Evolutionary conservation across 2,329 filamentous ascomycete species (phyloP), one percentile per base, ranked within the genome.

Genomic region (Canariomyces notabilis): DNA sequence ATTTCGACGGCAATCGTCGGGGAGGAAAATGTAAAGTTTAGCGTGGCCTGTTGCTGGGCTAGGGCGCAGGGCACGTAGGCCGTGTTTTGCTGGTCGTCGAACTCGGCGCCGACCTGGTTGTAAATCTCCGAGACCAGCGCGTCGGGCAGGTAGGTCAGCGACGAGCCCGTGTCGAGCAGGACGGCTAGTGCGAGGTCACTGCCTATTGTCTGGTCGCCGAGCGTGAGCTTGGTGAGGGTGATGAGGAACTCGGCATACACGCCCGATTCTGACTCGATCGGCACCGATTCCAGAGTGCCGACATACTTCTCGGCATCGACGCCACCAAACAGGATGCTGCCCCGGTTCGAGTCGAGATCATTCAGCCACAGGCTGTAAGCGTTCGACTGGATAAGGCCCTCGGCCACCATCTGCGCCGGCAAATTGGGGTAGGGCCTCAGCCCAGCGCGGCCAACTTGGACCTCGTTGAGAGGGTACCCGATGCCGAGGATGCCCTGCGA

Each of bases 401-500:
- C 70, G 22, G 77, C 64, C 1, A 77, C 77, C 69, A 90, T 70
- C 49, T 77, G 77, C 34, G 77, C 74, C 2, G 85, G 85, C 6
- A 90, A 69, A 61, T 89, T 90, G 35, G 79, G 65, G 64, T 90
- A 90, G 0, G 77, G 47, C 4, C 66, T 48, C 47, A 70, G 64
- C 5, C 74, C 71, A 7, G 72, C 75, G 52, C 78, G 72, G 42
- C 75, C 74, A 37, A 86, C 79, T 56, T 84, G 80, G 11, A 85
- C 87, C 67, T 96, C 90, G 63, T 94, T 93, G 53, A 74, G 64
- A 0, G 76, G 63, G 63, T 95, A 96, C 6, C 90, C 90, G 51
- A 97, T 85, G 15, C 90, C 90, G 16, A 96, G 66, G 34, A 97
- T 88, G 32, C 87, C 87, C 63, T 94, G 79, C 43, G 66, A 51